Evolutionary conservation across 148 eudicot species (phyloP), one percentile per base, ranked within the genome.

Genomic region (Chenopodium berlandieri): DNA sequence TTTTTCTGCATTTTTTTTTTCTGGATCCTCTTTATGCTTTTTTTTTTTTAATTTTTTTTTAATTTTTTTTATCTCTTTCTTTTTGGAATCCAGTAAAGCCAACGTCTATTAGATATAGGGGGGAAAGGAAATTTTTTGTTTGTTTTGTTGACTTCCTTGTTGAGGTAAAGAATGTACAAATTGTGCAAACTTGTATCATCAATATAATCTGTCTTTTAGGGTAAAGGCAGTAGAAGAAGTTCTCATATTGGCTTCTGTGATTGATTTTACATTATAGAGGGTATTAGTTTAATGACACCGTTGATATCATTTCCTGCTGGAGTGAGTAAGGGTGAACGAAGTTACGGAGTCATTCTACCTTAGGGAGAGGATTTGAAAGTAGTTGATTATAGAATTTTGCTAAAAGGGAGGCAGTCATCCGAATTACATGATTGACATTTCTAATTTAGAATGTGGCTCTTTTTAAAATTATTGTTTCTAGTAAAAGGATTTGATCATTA

Each of bases 61-160:
- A n/a, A n/a, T 4, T 5, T 47, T 64, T 16, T 54, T 30, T 25
- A 27, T 44, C 2, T 67, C 9, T 52, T 70, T 69, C 12, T 60
- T 50, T 40, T 50, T 4, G 31, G 44, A 71, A 73, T 78, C 30
- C 32, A 71, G 71, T 31, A 60, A 80, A 83, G 81, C 54, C 7
- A 47, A 73, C 74, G 50, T 48, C 20, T 48, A 48, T 25, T 62
- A 20, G 52, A 50, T 64, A 32, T 77, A 31, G n/a, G 65, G 56
- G 22, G 23, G 13, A 31, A 71, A 46, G 44, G 62, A 16, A 56
- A 13, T 20, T 64, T 79, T 83, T 68, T 80, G 44, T 68, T 56
- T 77, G 60, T n/a, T 62, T 69, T 63, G 25, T 75, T 76, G 75
- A 52, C 60, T 64, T 71, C 17, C 22, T 7, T 73, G 30, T 23